Evolutionary conservation across 2,329 filamentous ascomycete species (phyloP).

Genomic region (Aspergillus oerlinghausenensis): DNA sequence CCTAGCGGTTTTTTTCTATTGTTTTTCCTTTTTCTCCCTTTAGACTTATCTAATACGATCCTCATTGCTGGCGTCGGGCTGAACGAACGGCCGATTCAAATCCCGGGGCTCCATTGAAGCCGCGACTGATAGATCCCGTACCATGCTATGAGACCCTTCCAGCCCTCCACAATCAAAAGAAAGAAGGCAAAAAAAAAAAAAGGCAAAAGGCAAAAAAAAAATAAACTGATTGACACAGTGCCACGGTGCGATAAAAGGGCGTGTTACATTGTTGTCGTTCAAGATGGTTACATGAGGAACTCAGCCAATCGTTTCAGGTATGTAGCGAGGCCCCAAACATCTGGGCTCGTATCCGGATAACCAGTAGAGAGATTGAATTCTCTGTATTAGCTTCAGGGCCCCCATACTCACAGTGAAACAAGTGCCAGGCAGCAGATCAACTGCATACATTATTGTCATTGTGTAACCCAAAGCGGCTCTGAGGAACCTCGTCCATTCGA

Average conservation of each 20-base stretch:
- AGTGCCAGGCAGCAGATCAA: background rate
- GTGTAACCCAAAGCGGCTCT: background rate
- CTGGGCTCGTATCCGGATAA: background rate
- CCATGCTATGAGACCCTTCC: background rate
- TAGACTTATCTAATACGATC: background rate
- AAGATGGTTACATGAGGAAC: background rate
- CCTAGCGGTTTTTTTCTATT: background rate
- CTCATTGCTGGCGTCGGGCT: conserved; percentile 1
- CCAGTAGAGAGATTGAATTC: background rate
- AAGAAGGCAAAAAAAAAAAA: background rate
- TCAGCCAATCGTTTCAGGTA: background rate
- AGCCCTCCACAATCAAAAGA: background rate
- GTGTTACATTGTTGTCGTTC: background rate
- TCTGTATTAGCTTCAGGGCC: background rate
- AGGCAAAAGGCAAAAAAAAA: background rate
- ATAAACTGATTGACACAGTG: background rate
- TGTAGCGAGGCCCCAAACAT: background rate
- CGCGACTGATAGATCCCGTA: background rate
- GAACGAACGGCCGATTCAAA: background rate
- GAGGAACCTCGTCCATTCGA: background rate
- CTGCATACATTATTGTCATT: background rate
- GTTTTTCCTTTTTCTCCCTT: background rate
- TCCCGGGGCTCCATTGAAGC: background rate
- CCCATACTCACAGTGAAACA: background rate
- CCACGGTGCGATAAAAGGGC: background rate